Evolutionary conservation across 2,329 filamentous ascomycete genomes (phyloP).

Genomic region (Aschersonia sp.): DNA sequence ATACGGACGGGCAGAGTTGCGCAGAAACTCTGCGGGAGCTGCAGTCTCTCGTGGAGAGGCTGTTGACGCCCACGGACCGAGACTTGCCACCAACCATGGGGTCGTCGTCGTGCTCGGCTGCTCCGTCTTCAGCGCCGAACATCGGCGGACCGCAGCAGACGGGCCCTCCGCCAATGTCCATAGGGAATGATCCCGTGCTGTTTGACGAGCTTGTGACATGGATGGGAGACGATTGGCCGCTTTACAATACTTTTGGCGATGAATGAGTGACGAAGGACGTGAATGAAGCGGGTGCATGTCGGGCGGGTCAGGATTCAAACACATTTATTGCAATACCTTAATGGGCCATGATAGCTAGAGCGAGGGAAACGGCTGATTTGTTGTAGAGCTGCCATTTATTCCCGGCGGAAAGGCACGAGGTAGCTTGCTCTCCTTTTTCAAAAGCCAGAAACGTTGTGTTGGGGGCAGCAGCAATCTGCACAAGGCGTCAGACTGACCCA

Average conservation of each 20-base stretch:
- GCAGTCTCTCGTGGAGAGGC: conserved; percentile 17
- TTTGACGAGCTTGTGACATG: conserved; percentile 22
- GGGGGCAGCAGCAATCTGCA: too few species aligned
- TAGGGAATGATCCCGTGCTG: conserved; percentile 16
- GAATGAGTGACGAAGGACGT: background rate
- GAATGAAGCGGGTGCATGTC: too few species aligned
- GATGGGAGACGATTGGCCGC: conserved; percentile 22
- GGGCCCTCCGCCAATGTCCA: conserved; percentile 11
- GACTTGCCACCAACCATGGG: conserved; percentile 7
- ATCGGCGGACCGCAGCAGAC: conserved; percentile 9
- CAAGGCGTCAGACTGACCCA: too few species aligned
- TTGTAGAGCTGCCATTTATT: too few species aligned
- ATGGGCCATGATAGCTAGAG: too few species aligned
- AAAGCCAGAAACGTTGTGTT: too few species aligned
- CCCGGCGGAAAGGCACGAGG: too few species aligned
- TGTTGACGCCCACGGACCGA: conserved; percentile 11
- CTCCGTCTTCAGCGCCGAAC: conserved; percentile 8
- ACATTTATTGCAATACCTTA: too few species aligned
- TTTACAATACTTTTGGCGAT: conserved; percentile 8
- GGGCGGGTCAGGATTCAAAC: too few species aligned
- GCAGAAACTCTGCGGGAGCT: conserved; percentile 23
- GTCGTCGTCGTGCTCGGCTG: conserved; percentile 4
- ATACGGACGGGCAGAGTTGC: conserved; percentile 23
- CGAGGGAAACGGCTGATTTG: too few species aligned
- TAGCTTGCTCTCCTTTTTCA: too few species aligned